Percentiles rank a stretch among this genome's conserved stretches.
Evolutionary conservation across 2,329 filamentous ascomycete species (phyloP).

Genomic region (Apiospora koreana): DNA sequence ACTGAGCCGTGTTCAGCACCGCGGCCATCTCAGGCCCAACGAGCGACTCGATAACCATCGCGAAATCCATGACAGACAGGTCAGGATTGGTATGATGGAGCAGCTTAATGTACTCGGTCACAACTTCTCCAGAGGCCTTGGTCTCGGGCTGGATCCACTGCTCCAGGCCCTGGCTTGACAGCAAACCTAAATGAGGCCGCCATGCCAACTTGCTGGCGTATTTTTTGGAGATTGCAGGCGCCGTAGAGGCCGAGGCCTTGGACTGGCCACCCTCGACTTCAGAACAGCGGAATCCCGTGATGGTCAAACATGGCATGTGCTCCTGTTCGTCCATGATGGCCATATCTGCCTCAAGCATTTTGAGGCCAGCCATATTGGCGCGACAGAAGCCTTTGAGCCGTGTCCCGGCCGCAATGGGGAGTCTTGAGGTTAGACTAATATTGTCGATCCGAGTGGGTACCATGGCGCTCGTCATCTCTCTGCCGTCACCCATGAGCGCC

Average conservation of each 20-base stretch:
- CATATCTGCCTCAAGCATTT: constrained; percentile 24
- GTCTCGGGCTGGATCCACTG: neutral
- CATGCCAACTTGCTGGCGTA: neutral
- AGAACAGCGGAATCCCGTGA: neutral
- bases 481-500: constrained; percentile 36
- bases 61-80: neutral
- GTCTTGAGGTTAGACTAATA: constrained; percentile 45
- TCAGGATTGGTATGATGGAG: neutral
- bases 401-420: constrained; percentile 32
- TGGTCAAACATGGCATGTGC: neutral
- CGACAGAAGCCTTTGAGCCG: constrained; percentile 44
- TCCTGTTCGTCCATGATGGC: neutral
- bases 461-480: constrained; percentile 38
- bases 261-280: neutral
- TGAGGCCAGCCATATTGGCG: constrained; percentile 35
- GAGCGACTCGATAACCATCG: neutral
- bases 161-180: neutral
- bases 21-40: too few species aligned
- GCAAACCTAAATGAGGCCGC: neutral
- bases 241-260: neutral
- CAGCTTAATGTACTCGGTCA: neutral
- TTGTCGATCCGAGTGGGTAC: constrained; percentile 47
- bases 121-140: too few species aligned
- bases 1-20: too few species aligned
- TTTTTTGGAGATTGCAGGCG: neutral